phyloP scores from a whole-genome alignment of 805 yeast genomes.

The Pichia manshurica region DNA sequence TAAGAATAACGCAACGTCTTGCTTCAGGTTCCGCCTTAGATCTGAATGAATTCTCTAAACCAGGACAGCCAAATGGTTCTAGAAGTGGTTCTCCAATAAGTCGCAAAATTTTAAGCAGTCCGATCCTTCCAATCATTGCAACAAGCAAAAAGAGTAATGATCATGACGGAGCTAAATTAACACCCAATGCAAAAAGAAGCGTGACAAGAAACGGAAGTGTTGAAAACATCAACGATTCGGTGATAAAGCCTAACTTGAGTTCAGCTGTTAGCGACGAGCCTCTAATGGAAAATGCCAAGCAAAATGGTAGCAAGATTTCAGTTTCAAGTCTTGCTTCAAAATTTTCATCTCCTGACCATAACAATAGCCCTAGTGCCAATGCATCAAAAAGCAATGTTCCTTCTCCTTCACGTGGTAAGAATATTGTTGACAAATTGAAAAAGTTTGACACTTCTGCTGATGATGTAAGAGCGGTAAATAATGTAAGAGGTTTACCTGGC shows the following conservation, averaged over 20 bases:
- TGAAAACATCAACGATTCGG: not conserved
- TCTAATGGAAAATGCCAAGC: not conserved
- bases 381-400: constrained; percentile 2
- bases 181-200: not conserved
- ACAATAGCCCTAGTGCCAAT: not conserved
- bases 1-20: constrained; percentile 58
- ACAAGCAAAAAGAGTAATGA: not conserved
- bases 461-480: not conserved
- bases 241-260: not conserved
- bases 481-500: not conserved
- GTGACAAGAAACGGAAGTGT: not conserved
- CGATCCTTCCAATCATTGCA: constrained; percentile 11
- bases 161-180: not conserved
- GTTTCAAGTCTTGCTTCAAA: constrained; percentile 4
- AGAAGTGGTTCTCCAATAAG: constrained; percentile 18
- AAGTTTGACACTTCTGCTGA: constrained; percentile 23
- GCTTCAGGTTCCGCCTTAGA: constrained; percentile 17
- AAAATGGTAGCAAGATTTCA: not conserved
- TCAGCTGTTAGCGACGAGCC: not conserved
- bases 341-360: not conserved
- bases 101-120: constrained; percentile 4
- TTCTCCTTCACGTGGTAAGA: constrained; percentile 19
- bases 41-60: constrained; percentile 1
- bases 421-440: constrained; percentile 23
- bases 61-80: constrained; percentile 8